A percentile compares a stretch with the other conserved stretches of the same genome.
These are phyloP conservation scores for Globisporangium mamillatum DNA, from an alignment of 352 stramenopile genomes.

Conservation along the genomic window DNA sequence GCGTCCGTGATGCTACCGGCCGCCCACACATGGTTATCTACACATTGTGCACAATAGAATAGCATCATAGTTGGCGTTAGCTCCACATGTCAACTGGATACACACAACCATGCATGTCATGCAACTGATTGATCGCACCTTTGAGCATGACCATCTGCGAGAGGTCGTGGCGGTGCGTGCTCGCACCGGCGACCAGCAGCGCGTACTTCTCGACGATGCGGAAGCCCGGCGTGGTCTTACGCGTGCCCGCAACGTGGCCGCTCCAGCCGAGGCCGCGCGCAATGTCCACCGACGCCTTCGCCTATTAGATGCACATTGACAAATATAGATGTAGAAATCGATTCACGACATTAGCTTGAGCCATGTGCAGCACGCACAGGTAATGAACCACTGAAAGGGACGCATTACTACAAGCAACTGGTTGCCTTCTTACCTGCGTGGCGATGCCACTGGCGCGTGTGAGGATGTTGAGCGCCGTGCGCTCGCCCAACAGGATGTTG, in stretches of 20 bases:
- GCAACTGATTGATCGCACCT: slow-evolving; percentile 21
- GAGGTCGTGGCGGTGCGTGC: slow-evolving; percentile 95
- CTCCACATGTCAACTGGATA: not conserved
- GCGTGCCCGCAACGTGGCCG: slow-evolving; percentile 94
- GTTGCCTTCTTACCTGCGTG: slow-evolving; percentile 46
- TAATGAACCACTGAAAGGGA: not conserved
- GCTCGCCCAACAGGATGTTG: slow-evolving; percentile 94
- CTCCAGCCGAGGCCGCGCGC: slow-evolving; percentile 81
- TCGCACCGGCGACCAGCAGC: slow-evolving; percentile 93
- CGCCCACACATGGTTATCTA: slow-evolving; percentile 98
- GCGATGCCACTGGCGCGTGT: slow-evolving; percentile 95
- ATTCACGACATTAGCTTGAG: not conserved
- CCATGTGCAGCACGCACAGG: not conserved
- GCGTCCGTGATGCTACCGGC: slow-evolving; percentile 94
- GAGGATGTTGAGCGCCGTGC: slow-evolving; percentile 97
- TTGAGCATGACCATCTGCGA: slow-evolving; percentile 99
- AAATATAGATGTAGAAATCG: not conserved
- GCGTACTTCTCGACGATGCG: slow-evolving; percentile 99
- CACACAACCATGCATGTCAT: not conserved
- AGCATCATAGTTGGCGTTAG: not conserved
- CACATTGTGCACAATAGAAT: not conserved
- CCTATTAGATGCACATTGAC: slow-evolving; percentile 14
- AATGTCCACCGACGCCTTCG: slow-evolving; percentile 59
- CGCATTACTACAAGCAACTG: not conserved
- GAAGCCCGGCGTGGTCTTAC: slow-evolving; percentile 99